These are phyloP conservation scores for Alternaria panax DNA, from an alignment of 2,329 filamentous ascomycete genomes.

Conservation along the genomic window DNA sequence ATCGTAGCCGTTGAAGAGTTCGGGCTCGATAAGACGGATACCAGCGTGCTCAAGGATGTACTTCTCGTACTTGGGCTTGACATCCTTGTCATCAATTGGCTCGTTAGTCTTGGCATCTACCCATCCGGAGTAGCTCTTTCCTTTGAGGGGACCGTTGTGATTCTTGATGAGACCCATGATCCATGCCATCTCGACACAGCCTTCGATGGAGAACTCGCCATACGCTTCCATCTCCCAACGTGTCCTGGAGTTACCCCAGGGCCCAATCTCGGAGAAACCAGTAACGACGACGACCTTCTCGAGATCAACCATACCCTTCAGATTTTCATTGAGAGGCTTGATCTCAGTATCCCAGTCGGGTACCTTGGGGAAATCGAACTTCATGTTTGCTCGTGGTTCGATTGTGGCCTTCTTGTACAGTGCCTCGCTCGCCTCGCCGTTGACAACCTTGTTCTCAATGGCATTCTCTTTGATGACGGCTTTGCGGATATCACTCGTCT, in stretches of 20 bases:
- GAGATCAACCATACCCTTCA: slow-evolving; percentile 98
- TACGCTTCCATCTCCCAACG: slow-evolving; percentile 99
- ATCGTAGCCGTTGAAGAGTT: slow-evolving; percentile 95
- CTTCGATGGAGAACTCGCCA: slow-evolving; percentile 95
- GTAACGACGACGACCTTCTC: slow-evolving; percentile 98
- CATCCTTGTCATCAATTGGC: slow-evolving; percentile 96
- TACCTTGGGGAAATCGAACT: slow-evolving; percentile 90
- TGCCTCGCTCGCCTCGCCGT: slow-evolving; percentile 89
- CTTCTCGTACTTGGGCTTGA: slow-evolving; percentile 98
- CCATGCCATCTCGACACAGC: slow-evolving; percentile 99
- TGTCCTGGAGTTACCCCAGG: slow-evolving; percentile 98
- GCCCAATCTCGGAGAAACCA: slow-evolving; percentile 93
- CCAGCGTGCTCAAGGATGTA: slow-evolving; percentile 94
- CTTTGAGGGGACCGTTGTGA: slow-evolving; percentile 95
- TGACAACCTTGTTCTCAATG: slow-evolving; percentile 96
- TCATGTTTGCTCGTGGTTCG: slow-evolving; percentile 95
- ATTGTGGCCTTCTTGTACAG: slow-evolving; percentile 95
- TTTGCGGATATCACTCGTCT: slow-evolving; percentile 90
- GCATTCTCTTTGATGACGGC: slow-evolving; percentile 95
- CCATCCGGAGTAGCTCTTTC: slow-evolving; percentile 95
- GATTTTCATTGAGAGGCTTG: slow-evolving; percentile 82
- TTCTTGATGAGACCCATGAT: slow-evolving; percentile 99
- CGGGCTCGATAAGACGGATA: slow-evolving; percentile 96
- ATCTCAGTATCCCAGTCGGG: slow-evolving; percentile 93
- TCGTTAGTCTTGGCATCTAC: slow-evolving; percentile 94